These are phyloP conservation scores for Gastrodia elata DNA, from an alignment of 106 monocot species.

Conservation along the genomic window DNA sequence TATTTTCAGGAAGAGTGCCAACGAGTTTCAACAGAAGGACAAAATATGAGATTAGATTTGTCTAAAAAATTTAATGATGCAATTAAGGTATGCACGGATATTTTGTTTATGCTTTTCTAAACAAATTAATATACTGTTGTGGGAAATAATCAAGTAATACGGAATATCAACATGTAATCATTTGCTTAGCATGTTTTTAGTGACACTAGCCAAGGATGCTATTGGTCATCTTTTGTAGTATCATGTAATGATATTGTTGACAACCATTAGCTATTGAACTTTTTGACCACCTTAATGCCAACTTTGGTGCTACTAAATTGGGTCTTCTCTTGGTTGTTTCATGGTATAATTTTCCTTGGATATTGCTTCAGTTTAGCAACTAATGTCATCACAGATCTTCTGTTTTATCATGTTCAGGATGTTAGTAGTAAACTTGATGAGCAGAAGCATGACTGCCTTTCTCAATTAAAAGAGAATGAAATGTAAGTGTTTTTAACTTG, in stretches of 20 bases:
- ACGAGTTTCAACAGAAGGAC: conserved; percentile 83
- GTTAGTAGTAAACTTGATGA: conserved; percentile 85
- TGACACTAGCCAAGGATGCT: neutral
- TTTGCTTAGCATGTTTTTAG: neutral
- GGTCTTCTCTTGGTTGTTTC: neutral
- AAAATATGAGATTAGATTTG: conserved; percentile 79
- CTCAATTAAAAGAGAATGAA: conserved; percentile 87
- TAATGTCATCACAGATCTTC: neutral
- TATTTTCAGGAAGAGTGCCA: conserved; percentile 78
- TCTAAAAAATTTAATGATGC: conserved; percentile 89
- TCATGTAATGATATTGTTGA: neutral
- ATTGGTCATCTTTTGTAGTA: neutral
- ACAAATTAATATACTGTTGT: neutral
- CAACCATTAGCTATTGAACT: neutral
- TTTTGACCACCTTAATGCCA: neutral
- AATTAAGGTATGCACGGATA: conserved; percentile 51
- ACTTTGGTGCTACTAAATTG: neutral
- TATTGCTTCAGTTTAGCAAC: neutral
- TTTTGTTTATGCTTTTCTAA: conserved; percentile 1
- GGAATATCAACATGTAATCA: conserved; percentile 3
- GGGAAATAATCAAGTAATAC: neutral
- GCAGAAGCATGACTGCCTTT: conserved; percentile 80
- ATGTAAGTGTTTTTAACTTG: conserved; percentile 37
- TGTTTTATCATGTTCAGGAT: conserved; percentile 36
- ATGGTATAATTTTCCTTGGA: neutral